These are phyloP conservation scores for Heracleum sosnowskyi DNA, from an alignment of 129 eudicot species.

Conservation along the genomic window DNA sequence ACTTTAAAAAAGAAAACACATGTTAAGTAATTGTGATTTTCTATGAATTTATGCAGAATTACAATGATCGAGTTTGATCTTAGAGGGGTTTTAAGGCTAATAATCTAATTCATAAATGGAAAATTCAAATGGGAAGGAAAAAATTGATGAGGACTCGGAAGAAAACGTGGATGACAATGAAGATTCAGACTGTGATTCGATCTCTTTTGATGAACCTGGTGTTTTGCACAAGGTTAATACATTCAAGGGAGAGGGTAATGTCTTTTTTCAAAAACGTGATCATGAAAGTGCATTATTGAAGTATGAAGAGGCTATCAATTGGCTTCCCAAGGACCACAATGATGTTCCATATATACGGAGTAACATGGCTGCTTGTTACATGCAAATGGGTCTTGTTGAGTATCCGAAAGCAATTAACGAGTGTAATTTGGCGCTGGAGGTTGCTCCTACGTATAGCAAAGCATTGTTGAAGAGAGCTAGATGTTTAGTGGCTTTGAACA, in stretches of 20 bases:
- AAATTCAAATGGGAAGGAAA: conserved; percentile 76
- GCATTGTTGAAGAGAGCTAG: conserved; percentile 79
- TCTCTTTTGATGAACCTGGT: conserved; percentile 63
- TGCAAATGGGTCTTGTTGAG: conserved; percentile 82
- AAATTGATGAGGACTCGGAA: conserved; percentile 14
- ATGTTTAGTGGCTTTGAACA: conserved; percentile 60
- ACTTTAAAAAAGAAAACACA: too few relatives aligned
- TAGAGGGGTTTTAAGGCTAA: not conserved
- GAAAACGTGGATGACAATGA: conserved; percentile 6
- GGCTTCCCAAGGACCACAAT: conserved; percentile 62
- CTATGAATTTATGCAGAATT: not conserved
- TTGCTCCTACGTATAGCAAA: conserved; percentile 79
- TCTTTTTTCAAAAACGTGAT: conserved; percentile 56
- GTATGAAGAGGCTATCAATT: conserved; percentile 70
- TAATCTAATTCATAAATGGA: conserved; percentile 44
- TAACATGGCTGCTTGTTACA: conserved; percentile 79
- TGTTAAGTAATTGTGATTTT: not conserved
- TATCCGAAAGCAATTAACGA: conserved; percentile 78
- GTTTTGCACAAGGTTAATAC: conserved; percentile 75
- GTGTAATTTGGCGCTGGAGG: conserved; percentile 84
- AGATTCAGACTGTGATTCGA: conserved; percentile 47
- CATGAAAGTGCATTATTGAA: conserved; percentile 77
- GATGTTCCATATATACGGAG: conserved; percentile 65
- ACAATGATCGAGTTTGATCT: not conserved
- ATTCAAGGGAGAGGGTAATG: conserved; percentile 71